These are phyloP conservation scores for Lithospermum erythrorhizon DNA, from an alignment of 257 asterid genomes.

Conservation along the genomic window DNA sequence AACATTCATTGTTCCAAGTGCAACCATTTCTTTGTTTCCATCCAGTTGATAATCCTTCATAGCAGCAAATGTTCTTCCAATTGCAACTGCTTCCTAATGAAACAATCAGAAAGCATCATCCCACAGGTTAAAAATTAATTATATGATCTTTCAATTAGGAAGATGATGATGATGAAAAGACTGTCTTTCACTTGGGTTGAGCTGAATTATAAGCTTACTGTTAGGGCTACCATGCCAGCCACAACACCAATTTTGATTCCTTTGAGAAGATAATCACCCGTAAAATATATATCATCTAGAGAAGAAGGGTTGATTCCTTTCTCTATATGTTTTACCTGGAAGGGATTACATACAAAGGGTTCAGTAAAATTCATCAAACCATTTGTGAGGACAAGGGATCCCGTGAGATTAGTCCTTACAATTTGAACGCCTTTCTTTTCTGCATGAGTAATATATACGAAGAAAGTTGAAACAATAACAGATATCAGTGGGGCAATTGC, in stretches of 20 bases:
- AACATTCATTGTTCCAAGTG: constrained; percentile 64
- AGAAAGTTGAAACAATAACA: constrained; percentile 51
- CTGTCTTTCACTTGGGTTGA: not conserved
- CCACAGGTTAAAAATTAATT: not conserved
- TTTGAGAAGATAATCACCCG: constrained; percentile 36
- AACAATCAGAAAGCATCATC: not conserved
- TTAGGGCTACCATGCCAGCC: constrained; percentile 51
- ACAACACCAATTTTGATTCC: constrained; percentile 58
- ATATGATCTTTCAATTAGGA: not conserved
- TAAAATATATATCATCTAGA: constrained; percentile 33
- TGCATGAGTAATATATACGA: constrained; percentile 55
- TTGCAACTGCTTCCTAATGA: constrained; percentile 66
- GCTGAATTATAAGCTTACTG: constrained; percentile 26
- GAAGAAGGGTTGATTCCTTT: constrained; percentile 59
- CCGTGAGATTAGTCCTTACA: constrained; percentile 21
- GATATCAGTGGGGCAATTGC: constrained; percentile 74
- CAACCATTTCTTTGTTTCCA: constrained; percentile 78
- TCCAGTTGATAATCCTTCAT: constrained; percentile 65
- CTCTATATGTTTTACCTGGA: constrained; percentile 40
- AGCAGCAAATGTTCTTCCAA: constrained; percentile 72
- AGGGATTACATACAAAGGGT: not conserved
- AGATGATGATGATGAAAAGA: not conserved
- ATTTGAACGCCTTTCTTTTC: constrained; percentile 54
- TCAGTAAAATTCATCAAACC: not conserved
- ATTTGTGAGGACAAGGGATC: not conserved